Evolutionary conservation across 768 basidiomycete genomes (phyloP), one percentile per base, ranked within the genome.

Genomic region (Lenzites betulinus): DNA sequence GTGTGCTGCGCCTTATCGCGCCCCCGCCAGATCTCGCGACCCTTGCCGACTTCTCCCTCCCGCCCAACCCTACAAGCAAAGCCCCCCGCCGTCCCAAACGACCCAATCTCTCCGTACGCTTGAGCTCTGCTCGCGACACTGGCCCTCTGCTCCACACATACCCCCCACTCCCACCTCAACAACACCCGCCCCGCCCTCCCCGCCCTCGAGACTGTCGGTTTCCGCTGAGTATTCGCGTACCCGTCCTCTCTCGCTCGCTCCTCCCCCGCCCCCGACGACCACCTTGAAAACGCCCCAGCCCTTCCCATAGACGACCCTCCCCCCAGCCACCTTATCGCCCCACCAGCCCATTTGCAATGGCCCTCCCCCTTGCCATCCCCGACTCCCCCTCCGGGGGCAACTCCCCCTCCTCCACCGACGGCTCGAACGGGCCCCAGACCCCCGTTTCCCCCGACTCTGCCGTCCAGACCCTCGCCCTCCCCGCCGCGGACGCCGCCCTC

Each of bases 11-110:
- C 16, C 62, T 60, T 46, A 58, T 56, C 55, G 54, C 43, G 48
- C 47, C 55, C 23, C 36, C 41, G 15, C n/a, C 69, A 91, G 88
- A 84, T 83, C 91, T 93, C 90, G 90, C 90, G 90, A 93, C 91
- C 91, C 92, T 93, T 92, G 87, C 81, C 89, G 89, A 88, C 86
- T 78, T 83, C 89, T 80, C 75, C 66, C 67, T 70, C 83, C 88
- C 81, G 76, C 75, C 60, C 48, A 16, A 58, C 65, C 59, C 54
- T 63, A 42, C 60, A 65, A 65, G 63, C 49, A 62, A 51, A 2
- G 46, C 46, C 46, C 73, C 64, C 66, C 66, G 67, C 20, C 43
- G 54, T 39, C 70, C 62, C 66, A 64, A 58, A 63, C 60, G 51
- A 56, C 58, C 26, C 66, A 68, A 73, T 73, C 73, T 69, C 74